A percentile compares a stretch with the other conserved stretches of the same genome.
Evolutionary conservation across 225 moss, liverwort and hornwort species (phyloP).

Genomic region (Marchantia paleacea): DNA sequence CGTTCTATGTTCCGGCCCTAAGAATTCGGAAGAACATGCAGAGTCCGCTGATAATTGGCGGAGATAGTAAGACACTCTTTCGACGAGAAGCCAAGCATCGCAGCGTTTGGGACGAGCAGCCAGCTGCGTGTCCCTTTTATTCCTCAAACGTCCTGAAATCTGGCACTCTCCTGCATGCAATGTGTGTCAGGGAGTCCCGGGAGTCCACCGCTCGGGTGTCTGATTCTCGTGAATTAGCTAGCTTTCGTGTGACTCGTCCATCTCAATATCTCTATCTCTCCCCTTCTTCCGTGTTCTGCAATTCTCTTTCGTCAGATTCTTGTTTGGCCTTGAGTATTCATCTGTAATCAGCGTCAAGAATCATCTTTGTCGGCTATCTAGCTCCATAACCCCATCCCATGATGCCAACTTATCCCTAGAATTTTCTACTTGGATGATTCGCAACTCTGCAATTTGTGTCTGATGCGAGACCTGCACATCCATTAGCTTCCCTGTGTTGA

Average conservation of each 20-base stretch:
- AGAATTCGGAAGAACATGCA: too few species aligned
- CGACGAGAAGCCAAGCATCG: not conserved
- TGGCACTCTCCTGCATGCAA: not conserved
- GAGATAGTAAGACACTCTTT: not conserved
- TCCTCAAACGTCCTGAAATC: not conserved
- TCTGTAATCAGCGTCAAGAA: not conserved
- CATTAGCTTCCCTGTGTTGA: not conserved
- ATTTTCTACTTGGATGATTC: not conserved
- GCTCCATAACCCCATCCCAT: too few species aligned
- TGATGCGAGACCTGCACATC: not conserved
- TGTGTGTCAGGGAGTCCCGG: not conserved
- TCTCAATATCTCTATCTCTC: not conserved
- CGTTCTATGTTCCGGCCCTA: too few species aligned
- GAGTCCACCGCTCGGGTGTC: constrained; percentile 1
- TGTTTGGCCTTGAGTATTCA: not conserved
- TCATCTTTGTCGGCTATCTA: not conserved
- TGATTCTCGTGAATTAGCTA: not conserved
- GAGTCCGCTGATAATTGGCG: too few species aligned
- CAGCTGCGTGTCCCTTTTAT: not conserved
- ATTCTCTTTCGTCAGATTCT: not conserved
- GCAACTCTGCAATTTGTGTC: not conserved
- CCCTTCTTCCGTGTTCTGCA: too few species aligned
- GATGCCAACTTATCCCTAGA: too few species aligned
- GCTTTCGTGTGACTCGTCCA: not conserved
- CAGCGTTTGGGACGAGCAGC: not conserved